phyloP scores from a whole-genome alignment of 176 grass and related monocot genomes.

The Cenchrus purpureus region DNA sequence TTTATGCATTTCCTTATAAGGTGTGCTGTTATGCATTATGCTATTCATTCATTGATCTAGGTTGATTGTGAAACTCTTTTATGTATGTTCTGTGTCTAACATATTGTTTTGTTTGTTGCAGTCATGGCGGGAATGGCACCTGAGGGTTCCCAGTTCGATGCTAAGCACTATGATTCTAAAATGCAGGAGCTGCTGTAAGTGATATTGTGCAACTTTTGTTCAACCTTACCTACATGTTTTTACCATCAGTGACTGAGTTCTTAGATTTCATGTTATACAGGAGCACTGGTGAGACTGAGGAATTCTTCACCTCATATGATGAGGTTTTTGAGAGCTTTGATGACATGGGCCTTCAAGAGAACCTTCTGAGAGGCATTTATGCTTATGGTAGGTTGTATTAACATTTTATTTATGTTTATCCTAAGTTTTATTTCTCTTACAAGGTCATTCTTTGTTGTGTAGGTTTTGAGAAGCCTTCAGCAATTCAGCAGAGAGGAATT shows the following conservation, averaged over 20 bases:
- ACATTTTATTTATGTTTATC: background rate
- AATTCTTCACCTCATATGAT: constrained; percentile 86
- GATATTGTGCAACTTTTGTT: background rate
- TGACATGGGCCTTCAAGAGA: constrained; percentile 95
- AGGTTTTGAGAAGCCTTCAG: constrained; percentile 98
- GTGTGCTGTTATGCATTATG: no score
- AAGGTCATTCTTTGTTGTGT: background rate
- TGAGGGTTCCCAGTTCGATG: constrained; percentile 88
- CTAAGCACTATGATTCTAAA: constrained; percentile 77
- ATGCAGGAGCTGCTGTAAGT: constrained; percentile 79
- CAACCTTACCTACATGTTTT: background rate
- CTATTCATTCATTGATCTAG: background rate
- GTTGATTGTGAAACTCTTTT: no score
- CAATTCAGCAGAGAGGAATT: constrained; percentile 91
- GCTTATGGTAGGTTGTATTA: constrained; percentile 62
- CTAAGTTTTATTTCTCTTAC: background rate
- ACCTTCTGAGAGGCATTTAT: constrained; percentile 92
- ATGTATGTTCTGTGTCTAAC: background rate
- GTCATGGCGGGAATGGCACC: constrained; percentile 81
- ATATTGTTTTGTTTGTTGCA: constrained; percentile 8
- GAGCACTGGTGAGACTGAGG: constrained; percentile 59
- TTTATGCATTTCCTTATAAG: background rate
- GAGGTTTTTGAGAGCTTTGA: constrained; percentile 93
- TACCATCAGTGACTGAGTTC: background rate
- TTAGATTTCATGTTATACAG: constrained; percentile 25